Conservation (phyloP, 106 monocot species). For the Amphibolis antarctica region DNA sequence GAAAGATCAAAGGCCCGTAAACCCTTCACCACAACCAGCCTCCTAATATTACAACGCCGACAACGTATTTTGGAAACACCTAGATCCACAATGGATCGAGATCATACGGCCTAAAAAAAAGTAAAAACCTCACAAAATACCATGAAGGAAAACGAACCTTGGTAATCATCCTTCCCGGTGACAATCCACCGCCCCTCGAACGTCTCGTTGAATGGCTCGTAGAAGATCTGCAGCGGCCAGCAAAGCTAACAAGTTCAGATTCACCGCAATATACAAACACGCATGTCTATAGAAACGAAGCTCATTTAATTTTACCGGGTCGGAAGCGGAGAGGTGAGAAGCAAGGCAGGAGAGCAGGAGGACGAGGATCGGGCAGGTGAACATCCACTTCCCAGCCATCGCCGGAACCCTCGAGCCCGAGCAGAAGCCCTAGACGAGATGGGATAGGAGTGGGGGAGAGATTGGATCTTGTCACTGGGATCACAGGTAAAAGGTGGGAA, state of each 20-base stretch:
- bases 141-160: constrained; percentile 34
- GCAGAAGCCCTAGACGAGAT: background rate
- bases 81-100: too few relatives aligned
- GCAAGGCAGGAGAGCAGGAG: background rate
- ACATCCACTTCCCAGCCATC: background rate
- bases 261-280: too few relatives aligned
- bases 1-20: too few relatives aligned
- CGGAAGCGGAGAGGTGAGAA: background rate
- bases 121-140: background rate
- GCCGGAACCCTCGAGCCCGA: constrained; percentile 1
- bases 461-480: too few relatives aligned
- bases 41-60: too few relatives aligned
- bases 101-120: background rate
- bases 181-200: constrained; percentile 78
- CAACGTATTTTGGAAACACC: too few relatives aligned
- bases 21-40: background rate
- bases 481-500: too few relatives aligned
- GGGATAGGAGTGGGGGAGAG: background rate
- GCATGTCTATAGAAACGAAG: background rate
- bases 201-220: constrained; percentile 74
- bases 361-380: background rate
- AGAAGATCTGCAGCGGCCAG: constrained; percentile 42
- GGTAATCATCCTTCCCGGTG: constrained; percentile 75
- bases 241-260: too few relatives aligned
- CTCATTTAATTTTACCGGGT: background rate